Conservation (phyloP, 768 basidiomycete species). For the Phanerochaete sordida region DNA sequence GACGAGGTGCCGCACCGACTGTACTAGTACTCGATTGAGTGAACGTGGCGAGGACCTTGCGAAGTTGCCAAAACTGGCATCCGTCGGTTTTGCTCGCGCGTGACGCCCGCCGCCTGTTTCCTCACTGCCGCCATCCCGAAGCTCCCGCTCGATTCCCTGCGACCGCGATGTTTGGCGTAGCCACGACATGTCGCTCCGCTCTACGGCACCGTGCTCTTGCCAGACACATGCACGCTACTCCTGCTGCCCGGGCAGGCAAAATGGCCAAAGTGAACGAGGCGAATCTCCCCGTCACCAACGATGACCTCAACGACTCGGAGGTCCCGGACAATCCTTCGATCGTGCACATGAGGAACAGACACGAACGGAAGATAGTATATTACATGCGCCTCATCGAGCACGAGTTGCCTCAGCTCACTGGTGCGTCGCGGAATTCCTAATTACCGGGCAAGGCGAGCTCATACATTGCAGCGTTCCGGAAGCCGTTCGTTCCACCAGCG, state of each 20-base stretch:
- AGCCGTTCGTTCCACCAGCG: conserved; percentile 72
- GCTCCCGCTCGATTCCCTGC: background rate
- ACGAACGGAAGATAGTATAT: conserved; percentile 70
- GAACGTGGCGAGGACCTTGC: background rate
- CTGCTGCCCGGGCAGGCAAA: background rate
- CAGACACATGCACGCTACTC: conserved; percentile 12
- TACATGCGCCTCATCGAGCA: conserved; percentile 85
- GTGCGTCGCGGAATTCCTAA: conserved; percentile 35
- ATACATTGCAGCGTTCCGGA: conserved; percentile 64
- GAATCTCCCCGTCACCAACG: background rate
- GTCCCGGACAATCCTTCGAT: conserved; percentile 65
- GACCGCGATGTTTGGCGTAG: background rate
- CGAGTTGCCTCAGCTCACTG: conserved; percentile 83
- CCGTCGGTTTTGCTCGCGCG: conserved; percentile 12
- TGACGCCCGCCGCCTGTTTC: conserved; percentile 9
- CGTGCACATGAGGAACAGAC: conserved; percentile 70
- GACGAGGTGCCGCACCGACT: too few species aligned
- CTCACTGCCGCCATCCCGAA: background rate
- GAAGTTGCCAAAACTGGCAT: background rate
- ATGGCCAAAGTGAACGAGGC: background rate
- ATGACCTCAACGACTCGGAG: conserved; percentile 25
- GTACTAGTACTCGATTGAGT: too few species aligned
- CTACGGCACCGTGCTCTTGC: background rate
- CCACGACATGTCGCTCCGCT: background rate
- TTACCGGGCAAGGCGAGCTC: background rate